A percentile compares a stretch with the other conserved stretches of the same genome.
Conservation (phyloP, 148 eudicot species). For the Vaccinium vitisidaea region DNA sequence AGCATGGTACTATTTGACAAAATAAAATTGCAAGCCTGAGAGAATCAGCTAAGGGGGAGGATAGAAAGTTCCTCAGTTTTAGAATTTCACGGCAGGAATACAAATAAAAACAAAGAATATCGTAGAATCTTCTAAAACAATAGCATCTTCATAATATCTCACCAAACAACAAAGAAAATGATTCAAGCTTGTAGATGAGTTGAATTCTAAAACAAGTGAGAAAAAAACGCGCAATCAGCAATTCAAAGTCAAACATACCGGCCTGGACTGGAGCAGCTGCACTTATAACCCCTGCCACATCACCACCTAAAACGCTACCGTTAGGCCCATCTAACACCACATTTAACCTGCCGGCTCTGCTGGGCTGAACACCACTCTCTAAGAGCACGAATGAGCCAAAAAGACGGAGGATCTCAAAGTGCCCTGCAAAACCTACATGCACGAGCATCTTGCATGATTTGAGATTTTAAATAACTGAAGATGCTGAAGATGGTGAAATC, state of each 20-base stretch:
- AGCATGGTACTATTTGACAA: not conserved
- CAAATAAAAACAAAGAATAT: not conserved
- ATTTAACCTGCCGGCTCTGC: constrained; percentile 30
- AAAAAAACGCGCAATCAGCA: not conserved
- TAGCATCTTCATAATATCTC: not conserved
- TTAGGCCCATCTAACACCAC: constrained; percentile 29
- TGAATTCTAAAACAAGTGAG: not conserved
- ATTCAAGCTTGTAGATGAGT: not conserved
- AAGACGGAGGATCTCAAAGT: constrained; percentile 32
- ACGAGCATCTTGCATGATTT: not conserved
- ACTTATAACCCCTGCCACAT: constrained; percentile 33
- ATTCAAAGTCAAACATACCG: constrained; percentile 13
- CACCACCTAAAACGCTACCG: constrained; percentile 34
- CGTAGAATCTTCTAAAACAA: not conserved
- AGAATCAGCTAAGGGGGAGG: not conserved
- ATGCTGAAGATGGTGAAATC: too few species aligned
- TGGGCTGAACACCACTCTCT: constrained; percentile 31
- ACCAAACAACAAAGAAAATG: not conserved
- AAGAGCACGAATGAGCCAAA: constrained; percentile 24
- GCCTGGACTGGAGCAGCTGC: constrained; percentile 36
- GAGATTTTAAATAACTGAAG: not conserved
- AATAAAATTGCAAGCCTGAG: not conserved
- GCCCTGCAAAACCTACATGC: constrained; percentile 28
- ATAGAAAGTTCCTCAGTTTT: not conserved
- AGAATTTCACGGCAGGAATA: not conserved